Conservation (phyloP, 192 early-diverging fungal genomes). For the Chytriomyces sp. region DNA sequence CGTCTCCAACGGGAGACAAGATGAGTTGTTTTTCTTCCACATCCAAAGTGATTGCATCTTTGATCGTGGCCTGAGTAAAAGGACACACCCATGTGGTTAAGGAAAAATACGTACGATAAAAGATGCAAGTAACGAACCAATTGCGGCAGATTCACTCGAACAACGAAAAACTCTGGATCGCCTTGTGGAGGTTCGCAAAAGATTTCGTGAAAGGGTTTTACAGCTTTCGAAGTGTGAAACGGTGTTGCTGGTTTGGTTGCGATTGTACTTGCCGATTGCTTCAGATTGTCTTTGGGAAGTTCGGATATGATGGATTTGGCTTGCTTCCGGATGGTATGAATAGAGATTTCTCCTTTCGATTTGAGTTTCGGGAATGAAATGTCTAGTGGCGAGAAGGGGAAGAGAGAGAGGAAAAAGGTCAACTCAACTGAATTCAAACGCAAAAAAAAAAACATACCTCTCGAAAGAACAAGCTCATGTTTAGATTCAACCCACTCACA, state of each 20-base stretch:
- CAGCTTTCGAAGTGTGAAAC: not conserved
- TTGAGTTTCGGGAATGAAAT: slow-evolving; percentile 54
- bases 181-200: slow-evolving; percentile 20
- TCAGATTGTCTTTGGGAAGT: slow-evolving; percentile 14
- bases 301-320: slow-evolving; percentile 32
- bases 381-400: slow-evolving; percentile 36
- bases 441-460: slow-evolving; percentile 50
- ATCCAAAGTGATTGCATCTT: slow-evolving; percentile 3
- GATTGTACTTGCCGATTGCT: not conserved
- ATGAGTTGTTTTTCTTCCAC: slow-evolving; percentile 10
- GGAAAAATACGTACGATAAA: not conserved
- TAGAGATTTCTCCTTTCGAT: slow-evolving; percentile 62
- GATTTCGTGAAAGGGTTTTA: slow-evolving; percentile 19
- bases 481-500: slow-evolving; percentile 72
- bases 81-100: not conserved
- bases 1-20: slow-evolving; percentile 7
- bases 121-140: slow-evolving; percentile 6
- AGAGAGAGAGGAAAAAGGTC: no score
- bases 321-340: slow-evolving; percentile 47
- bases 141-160: slow-evolving; percentile 20
- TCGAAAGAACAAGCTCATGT: slow-evolving; percentile 54
- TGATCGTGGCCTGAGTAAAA: slow-evolving; percentile 13
- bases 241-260: not conserved
- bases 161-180: slow-evolving; percentile 27
- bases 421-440: not conserved